Conservation (phyloP, 2,329 filamentous ascomycete genomes). For the Orbilia ellipsospora region DNA sequence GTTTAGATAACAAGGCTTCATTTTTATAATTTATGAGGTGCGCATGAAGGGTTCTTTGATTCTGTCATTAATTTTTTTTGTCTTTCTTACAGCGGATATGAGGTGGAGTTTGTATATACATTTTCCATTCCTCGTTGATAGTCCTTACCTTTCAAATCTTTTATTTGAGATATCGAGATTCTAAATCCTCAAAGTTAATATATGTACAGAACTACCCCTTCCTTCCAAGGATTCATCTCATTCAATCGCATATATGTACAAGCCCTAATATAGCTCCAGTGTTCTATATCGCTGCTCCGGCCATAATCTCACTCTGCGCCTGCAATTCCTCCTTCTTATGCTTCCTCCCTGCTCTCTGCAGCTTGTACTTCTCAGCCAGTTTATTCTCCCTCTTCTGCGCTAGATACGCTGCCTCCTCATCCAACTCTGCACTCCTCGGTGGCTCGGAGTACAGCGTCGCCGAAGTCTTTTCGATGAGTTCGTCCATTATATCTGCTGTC, state of each 20-base stretch:
- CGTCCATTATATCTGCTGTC: conserved; percentile 42
- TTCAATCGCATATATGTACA: not conserved
- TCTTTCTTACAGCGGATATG: conserved; percentile 1
- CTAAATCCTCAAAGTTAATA: not conserved
- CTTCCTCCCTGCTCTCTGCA: conserved; percentile 29
- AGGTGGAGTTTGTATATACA: conserved; percentile 10
- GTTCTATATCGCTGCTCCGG: conserved; percentile 9
- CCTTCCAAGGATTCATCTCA: not conserved
- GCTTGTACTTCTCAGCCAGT: conserved; percentile 43
- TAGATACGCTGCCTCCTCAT: conserved; percentile 41
- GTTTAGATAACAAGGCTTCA: conserved; percentile 21
- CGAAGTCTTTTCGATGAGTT: conserved; percentile 52
- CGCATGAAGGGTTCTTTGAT: conserved; percentile 9
- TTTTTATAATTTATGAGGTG: conserved; percentile 10
- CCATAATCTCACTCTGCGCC: conserved; percentile 9
- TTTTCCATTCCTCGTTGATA: not conserved
- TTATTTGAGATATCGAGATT: conserved; percentile 1
- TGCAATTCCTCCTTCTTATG: not conserved
- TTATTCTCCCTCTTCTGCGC: conserved; percentile 41
- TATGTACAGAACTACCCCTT: conserved; percentile 1
- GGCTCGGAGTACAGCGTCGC: conserved; percentile 50
- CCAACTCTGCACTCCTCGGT: conserved; percentile 39
- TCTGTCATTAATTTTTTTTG: not conserved
- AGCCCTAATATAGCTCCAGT: too few species aligned
- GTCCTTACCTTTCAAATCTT: not conserved